Percentiles rank a stretch among this genome's conserved stretches.
phyloP scores from a whole-genome alignment of 345 rosid genomes.

The Gynandropsis gynandra region DNA sequence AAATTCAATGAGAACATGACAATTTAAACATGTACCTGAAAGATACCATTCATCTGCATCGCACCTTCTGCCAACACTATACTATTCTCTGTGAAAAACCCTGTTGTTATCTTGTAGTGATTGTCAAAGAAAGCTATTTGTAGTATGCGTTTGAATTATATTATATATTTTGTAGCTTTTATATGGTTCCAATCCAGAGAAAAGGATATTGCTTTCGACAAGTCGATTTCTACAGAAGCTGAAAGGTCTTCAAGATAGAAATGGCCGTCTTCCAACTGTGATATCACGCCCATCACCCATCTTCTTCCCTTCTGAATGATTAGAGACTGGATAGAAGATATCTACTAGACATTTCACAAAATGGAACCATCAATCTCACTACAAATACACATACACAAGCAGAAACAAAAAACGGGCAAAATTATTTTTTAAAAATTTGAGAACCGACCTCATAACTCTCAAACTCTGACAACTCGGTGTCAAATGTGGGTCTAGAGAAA shows the following conservation, averaged over 20 bases:
- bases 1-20: constrained; percentile 6
- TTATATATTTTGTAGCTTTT: not conserved
- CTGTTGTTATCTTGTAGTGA: constrained; percentile 73
- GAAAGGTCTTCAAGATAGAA: constrained; percentile 88
- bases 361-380: constrained; percentile 7
- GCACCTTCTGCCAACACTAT: constrained; percentile 89
- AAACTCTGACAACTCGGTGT: constrained; percentile 42
- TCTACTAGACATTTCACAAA: constrained; percentile 33
- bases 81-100: constrained; percentile 86
- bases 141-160: not conserved
- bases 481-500: constrained; percentile 71
- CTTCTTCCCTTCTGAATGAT: constrained; percentile 63
- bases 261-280: constrained; percentile 96
- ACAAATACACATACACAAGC: not conserved
- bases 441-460: constrained; percentile 65
- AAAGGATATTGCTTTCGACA: constrained; percentile 97
- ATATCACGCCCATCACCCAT: constrained; percentile 96
- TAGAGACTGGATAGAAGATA: constrained; percentile 77
- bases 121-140: constrained; percentile 44
- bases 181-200: constrained; percentile 15
- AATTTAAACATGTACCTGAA: constrained; percentile 45
- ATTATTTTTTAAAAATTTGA: not conserved
- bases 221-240: constrained; percentile 82
- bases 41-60: constrained; percentile 70
- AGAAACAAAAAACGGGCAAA: not conserved